Conservation (phyloP, 2,329 filamentous ascomycete genomes). For the Tolypocladium ovalisporum region DNA sequence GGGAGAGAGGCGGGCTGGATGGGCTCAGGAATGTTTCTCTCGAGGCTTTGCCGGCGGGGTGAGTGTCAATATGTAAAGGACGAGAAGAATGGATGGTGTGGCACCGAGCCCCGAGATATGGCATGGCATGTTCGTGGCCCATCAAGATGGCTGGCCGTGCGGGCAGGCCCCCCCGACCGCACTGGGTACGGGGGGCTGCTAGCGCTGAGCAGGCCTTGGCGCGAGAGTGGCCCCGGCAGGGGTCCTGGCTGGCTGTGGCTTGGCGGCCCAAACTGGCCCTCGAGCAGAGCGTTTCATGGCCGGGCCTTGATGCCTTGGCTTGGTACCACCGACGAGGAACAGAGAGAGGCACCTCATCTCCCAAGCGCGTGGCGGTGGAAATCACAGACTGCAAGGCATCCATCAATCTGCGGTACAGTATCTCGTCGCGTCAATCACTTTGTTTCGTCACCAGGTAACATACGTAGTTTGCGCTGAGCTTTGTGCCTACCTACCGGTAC, state of each 20-base stretch:
- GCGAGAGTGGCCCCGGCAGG: background rate
- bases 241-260: background rate
- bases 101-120: background rate
- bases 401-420: too few relatives aligned
- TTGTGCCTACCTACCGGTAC: background rate
- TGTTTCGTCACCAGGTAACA: background rate
- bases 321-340: background rate
- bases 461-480: background rate
- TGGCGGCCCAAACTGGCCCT: background rate
- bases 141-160: background rate
- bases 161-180: background rate
- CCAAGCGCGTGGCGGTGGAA: too few relatives aligned
- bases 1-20: conserved; percentile 5
- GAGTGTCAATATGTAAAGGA: background rate
- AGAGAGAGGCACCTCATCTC: too few relatives aligned
- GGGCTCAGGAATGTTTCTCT: conserved; percentile 6
- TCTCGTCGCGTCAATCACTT: too few relatives aligned
- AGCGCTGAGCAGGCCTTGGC: background rate
- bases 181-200: conserved; percentile 5
- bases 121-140: conserved; percentile 3
- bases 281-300: background rate
- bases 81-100: conserved; percentile 2
- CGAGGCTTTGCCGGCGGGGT: background rate
- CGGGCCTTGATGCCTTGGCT: background rate
- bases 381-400: too few relatives aligned